A percentile compares a stretch with the other conserved stretches of the same genome.
phyloP scores from a whole-genome alignment of 805 yeast species.

The Clavispora fructus region DNA sequence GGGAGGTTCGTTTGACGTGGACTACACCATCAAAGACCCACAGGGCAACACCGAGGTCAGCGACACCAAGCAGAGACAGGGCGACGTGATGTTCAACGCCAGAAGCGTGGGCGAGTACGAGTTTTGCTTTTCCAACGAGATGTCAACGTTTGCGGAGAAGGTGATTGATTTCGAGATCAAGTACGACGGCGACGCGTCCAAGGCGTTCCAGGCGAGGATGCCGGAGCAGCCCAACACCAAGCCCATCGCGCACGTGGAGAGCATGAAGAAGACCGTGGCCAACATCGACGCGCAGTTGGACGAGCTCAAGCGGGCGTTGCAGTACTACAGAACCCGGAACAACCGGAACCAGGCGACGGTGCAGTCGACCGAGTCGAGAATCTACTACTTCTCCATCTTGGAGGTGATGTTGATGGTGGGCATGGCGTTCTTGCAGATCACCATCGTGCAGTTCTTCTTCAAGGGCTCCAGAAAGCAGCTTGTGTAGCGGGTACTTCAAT shows the following conservation, averaged over 20 bases:
- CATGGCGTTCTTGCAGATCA: conserved; percentile 66
- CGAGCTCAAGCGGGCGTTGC: conserved; percentile 53
- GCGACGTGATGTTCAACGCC: conserved; percentile 71
- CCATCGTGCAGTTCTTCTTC: conserved; percentile 66
- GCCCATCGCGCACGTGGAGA: conserved; percentile 48
- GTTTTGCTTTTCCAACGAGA: conserved; percentile 78
- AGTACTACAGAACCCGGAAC: conserved; percentile 85
- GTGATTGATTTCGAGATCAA: conserved; percentile 78
- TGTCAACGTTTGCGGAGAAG: conserved; percentile 78
- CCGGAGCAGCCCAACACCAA: conserved; percentile 48
- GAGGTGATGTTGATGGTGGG: conserved; percentile 71
- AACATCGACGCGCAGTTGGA: conserved; percentile 57
- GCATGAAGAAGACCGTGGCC: conserved; percentile 50
- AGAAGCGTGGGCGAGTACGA: conserved; percentile 72
- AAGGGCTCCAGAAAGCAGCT: conserved; percentile 65
- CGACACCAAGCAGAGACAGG: conserved; percentile 66
- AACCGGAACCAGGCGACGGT: conserved; percentile 89
- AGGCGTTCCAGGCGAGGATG: conserved; percentile 52
- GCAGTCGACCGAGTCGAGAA: conserved; percentile 68
- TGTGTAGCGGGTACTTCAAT: conserved; percentile 29
- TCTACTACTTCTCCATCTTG: conserved; percentile 68
- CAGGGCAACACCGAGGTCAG: conserved; percentile 45
- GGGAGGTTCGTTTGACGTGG: conserved; percentile 78
- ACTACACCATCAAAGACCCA: conserved; percentile 60
- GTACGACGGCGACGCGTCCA: conserved; percentile 37